These are phyloP conservation scores for Scheffersomyces coipomensis DNA, from an alignment of 805 yeast species.

Conservation along the genomic window DNA sequence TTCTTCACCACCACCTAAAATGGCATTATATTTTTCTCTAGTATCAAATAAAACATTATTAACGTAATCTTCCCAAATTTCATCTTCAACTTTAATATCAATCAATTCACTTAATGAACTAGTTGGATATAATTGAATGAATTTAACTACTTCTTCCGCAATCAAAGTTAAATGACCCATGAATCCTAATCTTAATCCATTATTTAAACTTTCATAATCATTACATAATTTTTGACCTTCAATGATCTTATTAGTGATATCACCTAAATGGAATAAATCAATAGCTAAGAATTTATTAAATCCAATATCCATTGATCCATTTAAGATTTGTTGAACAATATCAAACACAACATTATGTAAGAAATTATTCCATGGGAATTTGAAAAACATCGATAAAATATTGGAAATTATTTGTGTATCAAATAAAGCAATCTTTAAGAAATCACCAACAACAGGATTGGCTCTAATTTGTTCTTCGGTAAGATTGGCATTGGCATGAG, in stretches of 20 bases:
- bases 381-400: slow-evolving; percentile 43
- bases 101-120: slow-evolving; percentile 35
- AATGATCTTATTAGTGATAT: slow-evolving; percentile 40
- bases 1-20: slow-evolving; percentile 76
- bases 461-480: slow-evolving; percentile 42
- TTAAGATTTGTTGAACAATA: slow-evolving; percentile 46
- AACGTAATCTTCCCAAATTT: slow-evolving; percentile 79
- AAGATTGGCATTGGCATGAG: slow-evolving; percentile 43
- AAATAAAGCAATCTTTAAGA: slow-evolving; percentile 37
- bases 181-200: slow-evolving; percentile 77
- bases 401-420: slow-evolving; percentile 44
- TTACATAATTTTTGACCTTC: slow-evolving; percentile 59
- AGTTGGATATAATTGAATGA: slow-evolving; percentile 46
- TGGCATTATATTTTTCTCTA: slow-evolving; percentile 90
- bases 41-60: slow-evolving; percentile 81
- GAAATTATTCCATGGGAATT: slow-evolving; percentile 48
- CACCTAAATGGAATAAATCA: slow-evolving; percentile 58
- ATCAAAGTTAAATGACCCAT: slow-evolving; percentile 95
- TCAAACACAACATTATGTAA: slow-evolving; percentile 48
- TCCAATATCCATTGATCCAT: slow-evolving; percentile 50
- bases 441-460: slow-evolving; percentile 45
- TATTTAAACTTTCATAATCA: slow-evolving; percentile 49
- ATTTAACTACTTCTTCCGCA: slow-evolving; percentile 95
- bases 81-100: slow-evolving; percentile 37
- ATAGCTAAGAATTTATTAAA: slow-evolving; percentile 45